A percentile compares a stretch with the other conserved stretches of the same genome.
phyloP scores from a whole-genome alignment of 1,284 basidiomycete genomes.

The Leccinum glutinopallens region DNA sequence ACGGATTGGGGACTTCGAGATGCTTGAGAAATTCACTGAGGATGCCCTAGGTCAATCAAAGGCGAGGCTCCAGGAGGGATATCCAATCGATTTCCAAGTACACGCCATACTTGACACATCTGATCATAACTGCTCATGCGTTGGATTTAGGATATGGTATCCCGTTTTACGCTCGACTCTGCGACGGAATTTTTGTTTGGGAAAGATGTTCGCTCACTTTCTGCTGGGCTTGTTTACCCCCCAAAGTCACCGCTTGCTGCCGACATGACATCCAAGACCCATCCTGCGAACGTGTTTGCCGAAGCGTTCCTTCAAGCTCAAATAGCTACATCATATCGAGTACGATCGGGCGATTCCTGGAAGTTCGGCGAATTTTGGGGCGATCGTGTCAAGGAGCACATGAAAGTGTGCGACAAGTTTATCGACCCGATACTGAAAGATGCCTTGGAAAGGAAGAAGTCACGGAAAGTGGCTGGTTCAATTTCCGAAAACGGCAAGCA shows the following conservation, averaged over 20 bases:
- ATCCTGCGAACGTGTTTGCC: conserved; percentile 36
- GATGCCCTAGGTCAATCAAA: conserved; percentile 43
- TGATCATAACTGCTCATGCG: conserved; percentile 2
- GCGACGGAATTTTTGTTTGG: conserved; percentile 45
- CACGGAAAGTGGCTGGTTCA: conserved; percentile 16
- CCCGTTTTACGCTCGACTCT: conserved; percentile 44
- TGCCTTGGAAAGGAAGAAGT: conserved; percentile 33
- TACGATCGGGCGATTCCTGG: conserved; percentile 33
- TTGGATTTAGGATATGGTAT: conserved; percentile 35
- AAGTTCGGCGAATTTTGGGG: conserved; percentile 36
- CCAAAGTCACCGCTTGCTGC: conserved; percentile 18
- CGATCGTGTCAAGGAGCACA: conserved; percentile 35
- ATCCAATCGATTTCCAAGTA: conserved; percentile 55
- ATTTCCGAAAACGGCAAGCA: conserved; percentile 20
- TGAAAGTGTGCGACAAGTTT: conserved; percentile 36
- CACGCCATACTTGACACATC: not conserved
- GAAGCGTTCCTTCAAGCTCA: conserved; percentile 37
- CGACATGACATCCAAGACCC: conserved; percentile 7
- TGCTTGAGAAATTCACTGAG: conserved; percentile 51
- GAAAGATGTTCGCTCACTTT: conserved; percentile 33
- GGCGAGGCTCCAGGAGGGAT: conserved; percentile 41
- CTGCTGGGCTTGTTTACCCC: conserved; percentile 34
- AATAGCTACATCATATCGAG: conserved; percentile 22
- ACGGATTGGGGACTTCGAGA: conserved; percentile 53
- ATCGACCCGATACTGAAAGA: conserved; percentile 40